Evolutionary conservation across 2,329 filamentous ascomycete genomes (phyloP).

Genomic region (Mollisia scopiformis): DNA sequence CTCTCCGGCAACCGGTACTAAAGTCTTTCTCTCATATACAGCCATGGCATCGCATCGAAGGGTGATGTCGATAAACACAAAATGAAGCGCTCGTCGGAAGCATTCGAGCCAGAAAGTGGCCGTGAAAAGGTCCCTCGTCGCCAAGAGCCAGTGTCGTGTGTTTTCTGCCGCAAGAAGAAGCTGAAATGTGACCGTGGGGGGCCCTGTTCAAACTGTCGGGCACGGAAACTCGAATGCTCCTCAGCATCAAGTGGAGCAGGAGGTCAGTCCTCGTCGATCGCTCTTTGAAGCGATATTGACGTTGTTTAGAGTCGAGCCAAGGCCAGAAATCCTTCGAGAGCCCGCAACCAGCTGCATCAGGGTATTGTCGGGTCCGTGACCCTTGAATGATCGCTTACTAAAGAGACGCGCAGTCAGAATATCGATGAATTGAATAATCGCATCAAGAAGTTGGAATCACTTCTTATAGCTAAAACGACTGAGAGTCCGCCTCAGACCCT

Average conservation of each 20-base stretch:
- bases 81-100: slow-evolving; percentile 12
- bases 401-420: slow-evolving; percentile 8
- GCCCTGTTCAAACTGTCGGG: slow-evolving; percentile 33
- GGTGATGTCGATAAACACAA: background rate
- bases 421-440: slow-evolving; percentile 23
- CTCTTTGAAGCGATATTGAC: background rate
- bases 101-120: background rate
- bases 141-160: slow-evolving; percentile 31
- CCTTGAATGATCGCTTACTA: background rate
- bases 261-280: background rate
- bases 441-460: slow-evolving; percentile 22
- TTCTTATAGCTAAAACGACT: background rate
- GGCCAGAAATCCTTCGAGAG: background rate
- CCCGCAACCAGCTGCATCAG: background rate
- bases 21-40: background rate
- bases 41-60: background rate
- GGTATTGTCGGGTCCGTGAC: background rate
- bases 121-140: slow-evolving; percentile 21
- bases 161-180: slow-evolving; percentile 31
- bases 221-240: slow-evolving; percentile 16
- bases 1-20: too few species aligned
- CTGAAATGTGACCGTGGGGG: slow-evolving; percentile 29
- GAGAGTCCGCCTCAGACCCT: background rate
- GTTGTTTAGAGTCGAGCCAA: background rate
- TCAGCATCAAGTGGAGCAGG: background rate